A percentile compares a stretch with the other conserved stretches of the same genome.
phyloP scores from a whole-genome alignment of 2,329 filamentous ascomycete genomes.

The Cytospora mali region DNA sequence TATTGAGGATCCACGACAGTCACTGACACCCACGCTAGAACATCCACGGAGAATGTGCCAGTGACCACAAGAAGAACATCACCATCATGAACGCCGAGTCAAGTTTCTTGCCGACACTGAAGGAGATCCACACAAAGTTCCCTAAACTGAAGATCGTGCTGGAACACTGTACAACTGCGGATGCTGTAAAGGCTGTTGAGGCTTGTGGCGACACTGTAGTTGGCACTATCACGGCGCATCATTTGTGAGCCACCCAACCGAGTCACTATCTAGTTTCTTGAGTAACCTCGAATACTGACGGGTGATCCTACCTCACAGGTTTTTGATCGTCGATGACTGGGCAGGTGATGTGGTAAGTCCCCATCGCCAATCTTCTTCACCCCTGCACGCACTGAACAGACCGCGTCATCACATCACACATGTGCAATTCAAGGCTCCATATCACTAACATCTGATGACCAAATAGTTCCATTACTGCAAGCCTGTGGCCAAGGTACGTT shows the following conservation, averaged over 20 bases:
- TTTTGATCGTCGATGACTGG: constrained; percentile 73
- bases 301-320: constrained; percentile 3
- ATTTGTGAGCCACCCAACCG: constrained; percentile 58
- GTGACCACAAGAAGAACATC: constrained; percentile 42
- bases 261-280: not conserved
- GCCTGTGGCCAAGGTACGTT: constrained; percentile 58
- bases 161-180: constrained; percentile 87
- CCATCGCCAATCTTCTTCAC: constrained; percentile 3
- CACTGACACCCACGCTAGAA: constrained; percentile 57
- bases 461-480: constrained; percentile 72
- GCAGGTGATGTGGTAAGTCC: constrained; percentile 54
- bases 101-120: constrained; percentile 78
- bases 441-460: constrained; percentile 1
- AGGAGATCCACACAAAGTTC: constrained; percentile 72
- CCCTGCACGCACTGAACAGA: not conserved
- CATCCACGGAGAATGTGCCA: constrained; percentile 84
- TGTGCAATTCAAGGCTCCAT: too few relatives aligned
- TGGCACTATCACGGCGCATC: constrained; percentile 82
- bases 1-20: constrained; percentile 42
- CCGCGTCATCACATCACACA: constrained; percentile 36
- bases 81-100: constrained; percentile 71
- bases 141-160: constrained; percentile 71
- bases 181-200: constrained; percentile 76
- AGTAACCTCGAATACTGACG: not conserved
- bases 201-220: constrained; percentile 77